A percentile compares a stretch with the other conserved stretches of the same genome.
Evolutionary conservation across 805 yeast species (phyloP).

Genomic region (Metschnikowia lunata): DNA sequence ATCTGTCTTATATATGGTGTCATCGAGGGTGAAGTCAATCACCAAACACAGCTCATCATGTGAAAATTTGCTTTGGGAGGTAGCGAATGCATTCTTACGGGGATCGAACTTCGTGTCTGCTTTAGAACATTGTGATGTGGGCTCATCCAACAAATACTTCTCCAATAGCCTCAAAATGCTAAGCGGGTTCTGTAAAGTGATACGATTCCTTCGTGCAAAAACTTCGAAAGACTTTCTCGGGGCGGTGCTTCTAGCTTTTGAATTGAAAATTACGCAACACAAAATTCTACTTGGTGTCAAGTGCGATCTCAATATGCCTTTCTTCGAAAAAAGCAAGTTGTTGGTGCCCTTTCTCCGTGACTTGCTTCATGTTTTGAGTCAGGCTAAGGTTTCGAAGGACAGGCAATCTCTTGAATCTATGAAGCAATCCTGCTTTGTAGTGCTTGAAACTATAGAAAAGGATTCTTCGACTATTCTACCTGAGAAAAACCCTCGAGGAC

Average conservation of each 20-base stretch:
- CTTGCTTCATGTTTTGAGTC: too few species aligned
- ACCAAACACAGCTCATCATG: neutral
- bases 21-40: conserved; percentile 9
- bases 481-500: too few species aligned
- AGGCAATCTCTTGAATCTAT: too few species aligned
- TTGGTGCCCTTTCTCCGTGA: too few species aligned
- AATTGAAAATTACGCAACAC: conserved; percentile 5
- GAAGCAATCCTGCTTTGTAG: too few species aligned
- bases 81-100: conserved; percentile 8
- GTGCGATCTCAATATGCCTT: too few species aligned
- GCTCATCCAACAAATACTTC: conserved; percentile 8
- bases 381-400: too few species aligned
- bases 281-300: neutral
- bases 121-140: conserved; percentile 2
- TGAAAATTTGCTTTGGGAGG: conserved; percentile 6
- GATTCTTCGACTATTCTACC: too few species aligned
- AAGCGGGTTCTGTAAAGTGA: conserved; percentile 13
- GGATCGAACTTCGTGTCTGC: conserved; percentile 7
- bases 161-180: conserved; percentile 13
- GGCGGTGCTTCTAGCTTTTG: conserved; percentile 1
- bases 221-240: neutral
- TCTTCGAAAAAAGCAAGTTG: too few species aligned
- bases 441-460: too few species aligned
- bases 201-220: conserved; percentile 6
- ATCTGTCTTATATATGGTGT: conserved; percentile 11